Conservation (phyloP, 169 alveolate species). For the Theileria annulata region DNA sequence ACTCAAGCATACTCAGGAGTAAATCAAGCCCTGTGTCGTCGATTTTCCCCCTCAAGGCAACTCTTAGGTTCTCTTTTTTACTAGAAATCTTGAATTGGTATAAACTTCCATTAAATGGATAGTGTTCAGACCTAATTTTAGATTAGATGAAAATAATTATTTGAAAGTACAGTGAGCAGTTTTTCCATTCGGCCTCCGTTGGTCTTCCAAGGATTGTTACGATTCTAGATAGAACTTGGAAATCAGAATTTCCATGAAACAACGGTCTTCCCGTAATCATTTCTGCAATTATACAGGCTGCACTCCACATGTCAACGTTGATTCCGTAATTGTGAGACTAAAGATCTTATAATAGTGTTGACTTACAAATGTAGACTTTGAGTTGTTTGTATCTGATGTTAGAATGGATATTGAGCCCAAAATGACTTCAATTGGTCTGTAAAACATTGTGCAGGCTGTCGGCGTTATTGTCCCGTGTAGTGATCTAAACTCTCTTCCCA, state of each 20-base stretch:
- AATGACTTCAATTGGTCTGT: slow-evolving; percentile 84
- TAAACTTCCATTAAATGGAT: slow-evolving; percentile 75
- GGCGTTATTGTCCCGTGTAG: slow-evolving; percentile 85
- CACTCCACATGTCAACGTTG: slow-evolving; percentile 86
- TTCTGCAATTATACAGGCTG: slow-evolving; percentile 88
- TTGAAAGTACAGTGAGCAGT: slow-evolving; percentile 72
- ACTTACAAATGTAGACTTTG: slow-evolving; percentile 29
- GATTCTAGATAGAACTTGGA: slow-evolving; percentile 78
- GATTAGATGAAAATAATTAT: background rate
- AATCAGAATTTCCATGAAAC: slow-evolving; percentile 86
- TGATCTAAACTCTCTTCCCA: slow-evolving; percentile 82
- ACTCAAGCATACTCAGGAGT: slow-evolving; percentile 86
- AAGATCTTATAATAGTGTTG: background rate
- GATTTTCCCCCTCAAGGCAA: slow-evolving; percentile 67
- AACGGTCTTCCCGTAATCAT: slow-evolving; percentile 84
- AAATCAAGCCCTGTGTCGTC: slow-evolving; percentile 84
- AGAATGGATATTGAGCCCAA: slow-evolving; percentile 38
- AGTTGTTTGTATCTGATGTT: background rate
- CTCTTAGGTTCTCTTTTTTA: slow-evolving; percentile 69
- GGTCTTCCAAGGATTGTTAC: slow-evolving; percentile 84
- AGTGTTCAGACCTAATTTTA: slow-evolving; percentile 64
- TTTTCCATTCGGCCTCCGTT: slow-evolving; percentile 82
- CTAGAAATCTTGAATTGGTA: slow-evolving; percentile 62
- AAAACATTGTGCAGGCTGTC: slow-evolving; percentile 86
- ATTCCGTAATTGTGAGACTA: slow-evolving; percentile 75